Conservation (phyloP, 2,329 filamentous ascomycete genomes). For the Incumbomyces delicatus region DNA sequence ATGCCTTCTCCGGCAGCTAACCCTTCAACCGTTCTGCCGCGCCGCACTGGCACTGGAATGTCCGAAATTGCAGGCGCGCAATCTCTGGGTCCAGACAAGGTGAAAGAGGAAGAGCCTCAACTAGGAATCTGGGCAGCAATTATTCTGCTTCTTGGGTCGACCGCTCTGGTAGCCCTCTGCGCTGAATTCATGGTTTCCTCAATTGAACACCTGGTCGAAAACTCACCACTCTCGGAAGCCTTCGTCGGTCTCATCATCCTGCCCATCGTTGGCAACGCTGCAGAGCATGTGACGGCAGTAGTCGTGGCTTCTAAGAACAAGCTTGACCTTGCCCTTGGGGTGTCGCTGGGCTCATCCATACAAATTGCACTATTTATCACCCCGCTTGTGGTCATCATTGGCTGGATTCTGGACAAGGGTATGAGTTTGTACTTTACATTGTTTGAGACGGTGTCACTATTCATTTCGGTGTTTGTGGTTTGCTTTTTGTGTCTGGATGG, state of each 20-base stretch:
- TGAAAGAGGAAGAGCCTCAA: conserved; percentile 56
- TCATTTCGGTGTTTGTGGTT: conserved; percentile 44
- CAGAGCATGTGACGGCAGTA: conserved; percentile 56
- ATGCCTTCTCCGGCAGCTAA: neutral
- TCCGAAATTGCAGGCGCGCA: conserved; percentile 25
- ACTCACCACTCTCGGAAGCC: conserved; percentile 43
- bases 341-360: conserved; percentile 57
- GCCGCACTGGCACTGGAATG: neutral
- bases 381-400: conserved; percentile 52
- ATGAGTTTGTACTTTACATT: conserved; percentile 77
- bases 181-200: conserved; percentile 55
- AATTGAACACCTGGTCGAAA: conserved; percentile 45
- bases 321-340: conserved; percentile 56
- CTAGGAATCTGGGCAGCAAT: conserved; percentile 64
- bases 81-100: conserved; percentile 13
- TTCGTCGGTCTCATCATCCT: conserved; percentile 56
- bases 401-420: conserved; percentile 50
- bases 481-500: conserved; percentile 56
- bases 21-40: neutral
- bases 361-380: conserved; percentile 56
- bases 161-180: conserved; percentile 69
- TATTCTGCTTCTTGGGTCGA: conserved; percentile 58
- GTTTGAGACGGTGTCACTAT: conserved; percentile 66
- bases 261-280: conserved; percentile 57
- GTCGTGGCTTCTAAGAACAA: conserved; percentile 56